Base-by-base conservation (phyloP, 768 basidiomycete genomes). In the Zangia roseola region DNA sequence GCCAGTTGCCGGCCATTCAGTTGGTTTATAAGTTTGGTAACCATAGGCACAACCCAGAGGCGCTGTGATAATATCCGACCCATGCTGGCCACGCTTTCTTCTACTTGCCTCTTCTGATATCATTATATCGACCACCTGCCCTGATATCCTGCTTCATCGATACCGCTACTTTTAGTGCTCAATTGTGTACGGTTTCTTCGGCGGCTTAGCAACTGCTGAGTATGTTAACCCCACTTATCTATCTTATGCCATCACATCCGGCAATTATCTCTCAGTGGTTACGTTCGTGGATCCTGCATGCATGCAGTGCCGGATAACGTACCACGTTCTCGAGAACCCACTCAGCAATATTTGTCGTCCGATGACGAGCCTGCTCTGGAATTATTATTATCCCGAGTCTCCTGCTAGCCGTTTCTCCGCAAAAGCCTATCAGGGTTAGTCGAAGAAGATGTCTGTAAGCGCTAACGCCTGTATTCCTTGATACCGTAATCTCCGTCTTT, bases 401-500 rank as follows among this genome's bases (percentile, higher is more conserved):
- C 25, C 43, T 39, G 45, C 55, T 54, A 53, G 35, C 46, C 47
- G 47, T 26, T 52, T 57, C 57, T 64, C 67, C 67, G 67, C 50
- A 57, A 68, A 68, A 57, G 67, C 67, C 67, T 68, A 68, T 68
- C 67, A 67, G 43, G 51, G 55, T 53, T 46, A 61, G 60, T 49
- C 52, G 54, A 54, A 58, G 54, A 54, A 53, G 41, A 44, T 14
- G 31, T 25, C 31, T 30, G 39, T 49, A 24, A 52, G 57, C 63
- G 68, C 52, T 63, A 65, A 64, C 58, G 49, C 65, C 63, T 56
- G 53, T 42, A 36, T 52, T 49, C 45, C 50, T 53, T 24, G 61
- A 54, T 64, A 60, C 67, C 67, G 67, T 62, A 68, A 68, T 68
- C 67, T 69, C 67, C 67, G 67, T 57, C 44, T 45, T 50, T 43